Evolutionary conservation across 306 rosid species (phyloP), one percentile per base, ranked within the genome.

Genomic region (Mucuna pruriens): DNA sequence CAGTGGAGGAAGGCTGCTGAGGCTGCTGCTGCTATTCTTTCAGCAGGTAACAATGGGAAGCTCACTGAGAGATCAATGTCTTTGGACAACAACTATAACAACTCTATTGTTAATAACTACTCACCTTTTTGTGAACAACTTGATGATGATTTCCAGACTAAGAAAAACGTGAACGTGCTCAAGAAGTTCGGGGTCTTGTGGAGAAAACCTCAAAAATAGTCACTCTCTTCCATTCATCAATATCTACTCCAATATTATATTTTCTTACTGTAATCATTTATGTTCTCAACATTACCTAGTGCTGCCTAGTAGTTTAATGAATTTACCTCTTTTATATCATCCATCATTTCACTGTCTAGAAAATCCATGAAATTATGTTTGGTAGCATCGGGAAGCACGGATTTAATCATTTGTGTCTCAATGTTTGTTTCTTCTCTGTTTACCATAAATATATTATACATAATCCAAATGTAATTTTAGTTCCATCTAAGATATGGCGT

Each of bases 1-100:
- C 99, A 96, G 81, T 96, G 98, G 99, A 93, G 99, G 78, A 96
- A 96, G 63, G 99, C 99, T 4, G 99, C 99, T 2, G 99, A 96
- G 66, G 90, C 99, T 0, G 99, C 99, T 42, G 94, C 97, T 7
- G 75, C 98, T 33, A 90, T 93, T 84, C 86, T 96, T 40, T 90
- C 99, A 25, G 86, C 89, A 0, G 97, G 94, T 74, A 89, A 85
- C 51, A 88, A 90, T 5, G 97, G 95, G 62, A 91, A 87, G 78
- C 48, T 95, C 62, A 66, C 86, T 42, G 97, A 95, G 62, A 89
- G 94, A 52, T 89, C 91, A 2, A 82, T 83, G 65, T 92, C 98
- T 31, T 80, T 93, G 86, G 97, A 95, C 80, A 86, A 84, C 88
- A 89, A 44, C 90, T 91, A 87, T 36, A 79, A 86, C 25, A 79